Percentiles rank a stretch among this genome's conserved stretches.
Conservation (phyloP, 1,284 basidiomycete species). For the Puccinia hordei region DNA sequence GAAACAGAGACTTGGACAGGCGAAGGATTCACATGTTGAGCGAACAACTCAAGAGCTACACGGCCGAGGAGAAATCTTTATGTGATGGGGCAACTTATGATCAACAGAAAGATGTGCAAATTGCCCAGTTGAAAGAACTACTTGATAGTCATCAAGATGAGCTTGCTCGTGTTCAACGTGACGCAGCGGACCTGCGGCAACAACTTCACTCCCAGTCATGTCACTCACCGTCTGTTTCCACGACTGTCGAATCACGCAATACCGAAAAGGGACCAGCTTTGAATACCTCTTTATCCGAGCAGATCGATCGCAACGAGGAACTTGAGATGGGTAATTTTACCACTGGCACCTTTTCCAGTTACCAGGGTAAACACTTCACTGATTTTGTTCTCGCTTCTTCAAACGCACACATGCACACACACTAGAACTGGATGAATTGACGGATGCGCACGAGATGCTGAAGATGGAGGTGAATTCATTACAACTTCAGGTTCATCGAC, state of each 20-base stretch:
- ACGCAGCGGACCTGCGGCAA: slow-evolving; percentile 27
- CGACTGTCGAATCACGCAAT: background rate
- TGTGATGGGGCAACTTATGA: slow-evolving; percentile 23
- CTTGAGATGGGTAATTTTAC: slow-evolving; percentile 35
- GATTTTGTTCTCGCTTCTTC: background rate
- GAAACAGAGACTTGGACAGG: slow-evolving; percentile 36
- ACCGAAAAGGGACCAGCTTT: slow-evolving; percentile 33
- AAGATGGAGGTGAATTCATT: slow-evolving; percentile 47
- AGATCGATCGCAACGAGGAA: slow-evolving; percentile 45
- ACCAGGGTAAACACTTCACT: background rate
- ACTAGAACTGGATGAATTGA: slow-evolving; percentile 46
- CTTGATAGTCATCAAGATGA: slow-evolving; percentile 47
- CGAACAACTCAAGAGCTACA: slow-evolving; percentile 51
- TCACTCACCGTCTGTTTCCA: background rate
- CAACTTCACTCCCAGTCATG: slow-evolving; percentile 20
- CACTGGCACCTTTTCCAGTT: background rate
- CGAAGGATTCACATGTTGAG: slow-evolving; percentile 46
- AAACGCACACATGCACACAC: background rate
- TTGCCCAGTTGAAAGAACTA: slow-evolving; percentile 28
- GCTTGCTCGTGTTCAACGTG: slow-evolving; percentile 24
- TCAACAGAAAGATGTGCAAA: slow-evolving; percentile 32
- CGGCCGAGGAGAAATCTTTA: slow-evolving; percentile 38
- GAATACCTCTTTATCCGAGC: slow-evolving; percentile 43
- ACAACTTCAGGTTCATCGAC: slow-evolving; percentile 41
- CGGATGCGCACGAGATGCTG: slow-evolving; percentile 41